phyloP scores from a whole-genome alignment of 768 basidiomycete species.

The Ramaria rubella region DNA sequence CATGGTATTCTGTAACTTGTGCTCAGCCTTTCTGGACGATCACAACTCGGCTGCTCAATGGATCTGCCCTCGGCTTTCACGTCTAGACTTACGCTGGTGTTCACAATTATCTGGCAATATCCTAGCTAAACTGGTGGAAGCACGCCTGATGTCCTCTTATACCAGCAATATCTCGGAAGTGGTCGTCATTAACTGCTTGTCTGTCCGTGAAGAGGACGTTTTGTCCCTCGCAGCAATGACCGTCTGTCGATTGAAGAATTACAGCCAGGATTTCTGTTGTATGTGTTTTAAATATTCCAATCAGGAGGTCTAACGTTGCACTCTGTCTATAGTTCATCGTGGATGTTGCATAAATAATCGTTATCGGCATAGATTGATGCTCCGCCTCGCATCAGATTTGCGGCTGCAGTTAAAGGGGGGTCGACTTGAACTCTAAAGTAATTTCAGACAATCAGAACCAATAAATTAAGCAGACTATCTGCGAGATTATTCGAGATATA shows the following conservation, averaged over 20 bases:
- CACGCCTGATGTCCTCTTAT: conserved; percentile 22
- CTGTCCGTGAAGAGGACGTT: conserved; percentile 49
- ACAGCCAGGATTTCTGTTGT: conserved; percentile 44
- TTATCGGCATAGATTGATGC: conserved; percentile 46
- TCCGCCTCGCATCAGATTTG: conserved; percentile 26
- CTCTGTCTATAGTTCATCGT: conserved; percentile 28
- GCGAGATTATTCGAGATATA: neutral
- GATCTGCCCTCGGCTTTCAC: conserved; percentile 40
- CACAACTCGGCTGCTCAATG: conserved; percentile 24
- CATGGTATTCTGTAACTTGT: conserved; percentile 10
- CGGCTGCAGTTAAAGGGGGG: conserved; percentile 12
- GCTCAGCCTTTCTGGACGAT: neutral
- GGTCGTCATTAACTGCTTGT: conserved; percentile 50
- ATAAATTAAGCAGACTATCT: conserved; percentile 2
- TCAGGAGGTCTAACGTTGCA: neutral
- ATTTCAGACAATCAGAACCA: too few species aligned
- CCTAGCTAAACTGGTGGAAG: conserved; percentile 43
- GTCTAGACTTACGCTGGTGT: conserved; percentile 56
- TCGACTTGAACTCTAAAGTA: conserved; percentile 19
- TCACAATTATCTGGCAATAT: conserved; percentile 44
- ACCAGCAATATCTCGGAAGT: conserved; percentile 36
- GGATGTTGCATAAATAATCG: conserved; percentile 52
- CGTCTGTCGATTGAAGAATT: conserved; percentile 40
- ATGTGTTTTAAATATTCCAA: conserved; percentile 22
- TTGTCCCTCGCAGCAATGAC: conserved; percentile 42